Percentiles rank a stretch among this genome's conserved stretches.
Conservation (phyloP, 192 early-diverging fungal species). For the Ambispora gerdemannii region DNA sequence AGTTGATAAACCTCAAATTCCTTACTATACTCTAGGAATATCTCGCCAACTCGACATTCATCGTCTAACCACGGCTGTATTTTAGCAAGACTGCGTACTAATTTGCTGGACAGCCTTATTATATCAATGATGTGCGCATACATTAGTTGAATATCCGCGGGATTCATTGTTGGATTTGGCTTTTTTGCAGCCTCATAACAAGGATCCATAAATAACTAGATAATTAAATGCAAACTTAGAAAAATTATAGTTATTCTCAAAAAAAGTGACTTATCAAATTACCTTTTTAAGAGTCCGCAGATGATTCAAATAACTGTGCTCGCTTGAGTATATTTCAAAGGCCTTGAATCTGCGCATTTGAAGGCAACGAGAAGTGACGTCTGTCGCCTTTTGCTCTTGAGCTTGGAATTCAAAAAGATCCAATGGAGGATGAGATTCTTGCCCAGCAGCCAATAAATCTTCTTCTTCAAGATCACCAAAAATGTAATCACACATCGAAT, state of each 20-base stretch:
- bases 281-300: constrained; percentile 42
- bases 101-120: constrained; percentile 33
- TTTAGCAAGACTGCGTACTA: constrained; percentile 26
- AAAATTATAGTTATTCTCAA: background rate
- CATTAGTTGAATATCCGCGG: constrained; percentile 36
- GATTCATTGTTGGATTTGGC: constrained; percentile 33
- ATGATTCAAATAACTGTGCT: constrained; percentile 42
- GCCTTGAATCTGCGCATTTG: constrained; percentile 38
- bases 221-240: background rate
- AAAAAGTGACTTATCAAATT: background rate
- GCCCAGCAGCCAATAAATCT: background rate
- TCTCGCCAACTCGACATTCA: constrained; percentile 30
- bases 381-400: background rate
- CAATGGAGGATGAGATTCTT: background rate
- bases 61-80: constrained; percentile 8
- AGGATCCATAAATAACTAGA: constrained; percentile 46
- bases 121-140: constrained; percentile 41
- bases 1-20: constrained; percentile 39
- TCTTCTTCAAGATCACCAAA: background rate
- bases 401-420: constrained; percentile 10
- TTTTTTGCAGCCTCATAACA: constrained; percentile 31
- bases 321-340: constrained; percentile 41
- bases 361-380: background rate
- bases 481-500: background rate
- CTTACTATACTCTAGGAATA: constrained; percentile 34